phyloP scores from a whole-genome alignment of 352 stramenopile species.

The Pythium aristosporum region DNA sequence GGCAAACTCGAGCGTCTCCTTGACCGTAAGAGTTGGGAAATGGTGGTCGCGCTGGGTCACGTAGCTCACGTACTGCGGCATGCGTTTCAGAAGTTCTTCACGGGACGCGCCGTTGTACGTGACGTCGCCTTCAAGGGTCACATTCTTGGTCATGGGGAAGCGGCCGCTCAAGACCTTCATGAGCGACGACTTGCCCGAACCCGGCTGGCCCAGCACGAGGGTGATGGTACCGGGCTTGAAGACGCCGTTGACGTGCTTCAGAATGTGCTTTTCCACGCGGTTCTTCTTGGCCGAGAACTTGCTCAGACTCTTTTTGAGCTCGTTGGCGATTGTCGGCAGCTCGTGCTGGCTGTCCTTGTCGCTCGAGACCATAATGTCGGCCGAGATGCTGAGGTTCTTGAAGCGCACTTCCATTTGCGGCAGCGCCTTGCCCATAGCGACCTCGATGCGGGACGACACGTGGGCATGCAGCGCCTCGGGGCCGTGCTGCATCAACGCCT shows the following conservation, averaged over 20 bases:
- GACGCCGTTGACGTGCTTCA: constrained; percentile 28
- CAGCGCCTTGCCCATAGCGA: constrained; percentile 21
- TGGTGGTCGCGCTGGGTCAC: constrained; percentile 37
- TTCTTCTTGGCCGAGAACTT: not conserved
- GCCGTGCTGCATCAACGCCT: constrained; percentile 23
- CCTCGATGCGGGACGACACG: constrained; percentile 31
- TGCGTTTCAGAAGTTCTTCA: constrained; percentile 29
- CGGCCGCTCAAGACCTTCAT: constrained; percentile 56
- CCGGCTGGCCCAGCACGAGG: constrained; percentile 26
- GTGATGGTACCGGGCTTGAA: constrained; percentile 35
- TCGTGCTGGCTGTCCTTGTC: not conserved
- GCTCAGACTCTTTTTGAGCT: not conserved
- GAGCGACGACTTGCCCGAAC: constrained; percentile 36
- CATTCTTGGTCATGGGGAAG: constrained; percentile 46
- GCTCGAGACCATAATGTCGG: constrained; percentile 23
- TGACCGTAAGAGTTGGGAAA: constrained; percentile 31
- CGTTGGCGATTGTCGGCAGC: constrained; percentile 22
- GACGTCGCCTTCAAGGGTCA: constrained; percentile 42
- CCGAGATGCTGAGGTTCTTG: constrained; percentile 35
- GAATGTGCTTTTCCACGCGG: constrained; percentile 29
- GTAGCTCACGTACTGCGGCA: constrained; percentile 54
- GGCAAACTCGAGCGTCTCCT: constrained; percentile 35
- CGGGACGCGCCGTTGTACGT: constrained; percentile 46
- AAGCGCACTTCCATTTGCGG: constrained; percentile 37
- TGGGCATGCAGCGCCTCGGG: constrained; percentile 34